A percentile compares a stretch with the other conserved stretches of the same genome.
These are phyloP conservation scores for Dryas alaskensis DNA, from an alignment of 306 rosid genomes.

Conservation along the genomic window DNA sequence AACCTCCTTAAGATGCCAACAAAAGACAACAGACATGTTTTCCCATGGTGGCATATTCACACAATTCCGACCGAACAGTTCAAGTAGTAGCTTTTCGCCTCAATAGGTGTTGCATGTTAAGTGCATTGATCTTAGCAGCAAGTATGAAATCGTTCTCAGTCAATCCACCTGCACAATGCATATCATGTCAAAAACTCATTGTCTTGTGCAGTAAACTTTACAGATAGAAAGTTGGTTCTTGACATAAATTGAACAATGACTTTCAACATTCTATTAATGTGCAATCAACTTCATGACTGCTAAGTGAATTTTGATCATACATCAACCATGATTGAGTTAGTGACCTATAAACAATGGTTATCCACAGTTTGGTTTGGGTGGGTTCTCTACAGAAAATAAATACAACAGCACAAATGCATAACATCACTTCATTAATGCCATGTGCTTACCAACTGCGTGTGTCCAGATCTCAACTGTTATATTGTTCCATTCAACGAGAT, in stretches of 20 bases:
- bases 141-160: slow-evolving; percentile 92
- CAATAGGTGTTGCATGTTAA: slow-evolving; percentile 49
- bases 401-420: background rate
- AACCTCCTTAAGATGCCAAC: background rate
- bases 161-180: slow-evolving; percentile 65
- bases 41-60: background rate
- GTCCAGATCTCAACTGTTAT: slow-evolving; percentile 82
- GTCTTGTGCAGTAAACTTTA: background rate
- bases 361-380: no score
- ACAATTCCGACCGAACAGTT: background rate
- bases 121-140: slow-evolving; percentile 69
- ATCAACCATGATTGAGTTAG: no score
- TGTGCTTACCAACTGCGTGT: slow-evolving; percentile 67
- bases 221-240: background rate
- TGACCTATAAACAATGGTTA: no score
- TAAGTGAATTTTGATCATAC: no score
- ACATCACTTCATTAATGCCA: slow-evolving; percentile 8
- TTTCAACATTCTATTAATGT: no score
- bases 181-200: background rate
- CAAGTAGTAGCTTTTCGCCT: slow-evolving; percentile 45
- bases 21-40: background rate
- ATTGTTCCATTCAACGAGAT: slow-evolving; percentile 87
- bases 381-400: no score
- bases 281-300: no score
- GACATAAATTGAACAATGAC: background rate